Percentiles rank a stretch among this genome's conserved stretches.
phyloP scores from a whole-genome alignment of 2,329 filamentous ascomycete genomes.

The Epichloe sp. region DNA sequence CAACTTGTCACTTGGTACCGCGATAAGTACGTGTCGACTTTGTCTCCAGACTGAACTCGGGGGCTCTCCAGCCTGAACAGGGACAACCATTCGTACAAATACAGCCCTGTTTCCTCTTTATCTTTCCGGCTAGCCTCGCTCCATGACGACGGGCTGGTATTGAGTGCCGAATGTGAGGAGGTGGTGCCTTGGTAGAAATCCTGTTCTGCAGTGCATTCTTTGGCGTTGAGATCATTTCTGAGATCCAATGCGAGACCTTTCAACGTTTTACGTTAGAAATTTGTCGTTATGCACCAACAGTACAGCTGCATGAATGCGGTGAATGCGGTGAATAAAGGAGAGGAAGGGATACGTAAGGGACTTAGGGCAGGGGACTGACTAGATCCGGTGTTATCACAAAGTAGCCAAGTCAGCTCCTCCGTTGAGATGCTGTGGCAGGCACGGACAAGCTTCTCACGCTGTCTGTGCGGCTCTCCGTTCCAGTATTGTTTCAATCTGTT shows the following conservation, averaged over 20 bases:
- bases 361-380: constrained; percentile 10
- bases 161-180: constrained; percentile 13
- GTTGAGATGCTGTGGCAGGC: constrained; percentile 68
- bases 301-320: not conserved
- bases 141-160: constrained; percentile 15
- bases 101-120: constrained; percentile 49
- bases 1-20: constrained; percentile 38
- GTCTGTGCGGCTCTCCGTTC: not conserved
- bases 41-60: constrained; percentile 43
- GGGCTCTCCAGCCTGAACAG: constrained; percentile 53
- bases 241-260: not conserved
- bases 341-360: not conserved
- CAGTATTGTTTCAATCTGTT: constrained; percentile 55
- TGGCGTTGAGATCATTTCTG: not conserved
- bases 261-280: not conserved
- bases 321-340: not conserved
- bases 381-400: constrained; percentile 43
- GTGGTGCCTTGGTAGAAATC: constrained; percentile 8
- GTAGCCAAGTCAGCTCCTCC: constrained; percentile 60
- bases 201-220: constrained; percentile 21
- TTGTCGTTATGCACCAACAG: not conserved
- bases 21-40: constrained; percentile 55
- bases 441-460: constrained; percentile 39
- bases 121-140: constrained; percentile 28
- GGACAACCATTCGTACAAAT: constrained; percentile 63